These are phyloP conservation scores for Psidium guajava DNA, from an alignment of 345 rosid species.

Conservation along the genomic window DNA sequence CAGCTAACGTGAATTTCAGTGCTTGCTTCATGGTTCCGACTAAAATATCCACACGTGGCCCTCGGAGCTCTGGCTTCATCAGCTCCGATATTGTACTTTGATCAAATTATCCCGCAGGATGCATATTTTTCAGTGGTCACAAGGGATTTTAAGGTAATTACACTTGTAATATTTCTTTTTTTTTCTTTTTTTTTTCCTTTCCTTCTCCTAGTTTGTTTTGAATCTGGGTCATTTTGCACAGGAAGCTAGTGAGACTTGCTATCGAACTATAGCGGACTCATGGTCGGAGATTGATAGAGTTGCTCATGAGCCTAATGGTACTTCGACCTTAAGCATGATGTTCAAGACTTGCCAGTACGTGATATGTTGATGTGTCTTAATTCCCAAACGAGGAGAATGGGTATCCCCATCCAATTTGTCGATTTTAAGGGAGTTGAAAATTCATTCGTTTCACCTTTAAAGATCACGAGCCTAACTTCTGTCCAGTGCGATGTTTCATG, in stretches of 20 bases:
- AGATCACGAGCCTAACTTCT: background rate
- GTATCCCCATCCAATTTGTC: background rate
- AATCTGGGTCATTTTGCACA: background rate
- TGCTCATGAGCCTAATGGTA: slow-evolving; percentile 41
- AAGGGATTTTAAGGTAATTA: slow-evolving; percentile 33
- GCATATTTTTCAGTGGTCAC: slow-evolving; percentile 36
- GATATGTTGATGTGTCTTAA: background rate
- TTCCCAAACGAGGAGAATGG: background rate
- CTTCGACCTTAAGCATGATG: slow-evolving; percentile 30
- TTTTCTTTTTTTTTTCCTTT: background rate
- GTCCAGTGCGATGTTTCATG: background rate
- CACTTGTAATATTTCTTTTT: background rate
- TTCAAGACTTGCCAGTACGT: slow-evolving; percentile 57
- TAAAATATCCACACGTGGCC: slow-evolving; percentile 55
- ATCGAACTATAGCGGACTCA: slow-evolving; percentile 35
- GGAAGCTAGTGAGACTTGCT: slow-evolving; percentile 55
- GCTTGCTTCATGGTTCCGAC: slow-evolving; percentile 64
- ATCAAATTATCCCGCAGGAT: slow-evolving; percentile 24
- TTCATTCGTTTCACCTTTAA: background rate
- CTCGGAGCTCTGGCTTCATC: slow-evolving; percentile 58
- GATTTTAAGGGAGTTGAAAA: background rate
- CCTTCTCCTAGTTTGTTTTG: background rate
- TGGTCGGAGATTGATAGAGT: slow-evolving; percentile 51
- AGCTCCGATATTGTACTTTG: slow-evolving; percentile 52
- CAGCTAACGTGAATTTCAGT: slow-evolving; percentile 9